Evolutionary conservation across 2,329 filamentous ascomycete species (phyloP).

Genomic region (Claviceps humidiphila): DNA sequence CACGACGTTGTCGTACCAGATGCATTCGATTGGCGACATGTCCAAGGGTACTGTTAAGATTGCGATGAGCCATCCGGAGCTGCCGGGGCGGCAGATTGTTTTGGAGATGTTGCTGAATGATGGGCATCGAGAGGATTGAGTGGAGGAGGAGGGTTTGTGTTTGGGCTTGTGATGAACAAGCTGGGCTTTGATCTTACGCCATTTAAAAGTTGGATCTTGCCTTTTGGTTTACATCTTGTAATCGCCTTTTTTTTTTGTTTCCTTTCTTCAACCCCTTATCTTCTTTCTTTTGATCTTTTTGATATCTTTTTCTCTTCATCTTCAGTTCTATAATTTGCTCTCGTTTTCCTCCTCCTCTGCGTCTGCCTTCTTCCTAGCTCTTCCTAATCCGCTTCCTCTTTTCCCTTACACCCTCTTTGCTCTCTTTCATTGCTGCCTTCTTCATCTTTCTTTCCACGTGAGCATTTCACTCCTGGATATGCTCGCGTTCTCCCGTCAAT

Average conservation of each 20-base stretch:
- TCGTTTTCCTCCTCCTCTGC: too few species aligned
- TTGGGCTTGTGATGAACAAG: neutral
- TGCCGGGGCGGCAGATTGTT: constrained; percentile 72
- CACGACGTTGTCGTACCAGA: constrained; percentile 20
- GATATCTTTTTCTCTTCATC: neutral
- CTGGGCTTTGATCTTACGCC: neutral
- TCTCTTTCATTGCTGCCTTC: neutral
- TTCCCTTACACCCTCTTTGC: neutral
- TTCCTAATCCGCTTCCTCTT: neutral
- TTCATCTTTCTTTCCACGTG: neutral
- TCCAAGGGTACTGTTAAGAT: constrained; percentile 77
- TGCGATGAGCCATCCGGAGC: constrained; percentile 85
- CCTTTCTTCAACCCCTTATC: neutral
- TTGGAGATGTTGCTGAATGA: constrained; percentile 89
- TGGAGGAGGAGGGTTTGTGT: neutral
- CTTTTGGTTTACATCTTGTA: too few species aligned
- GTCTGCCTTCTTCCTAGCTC: neutral
- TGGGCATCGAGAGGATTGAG: constrained; percentile 44
- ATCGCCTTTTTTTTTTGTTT: neutral
- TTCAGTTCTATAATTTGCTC: neutral
- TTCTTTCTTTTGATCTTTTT: neutral
- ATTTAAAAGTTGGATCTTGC: too few species aligned
- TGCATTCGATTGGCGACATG: constrained; percentile 26
- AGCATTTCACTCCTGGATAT: neutral
- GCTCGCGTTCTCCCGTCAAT: neutral